Percentiles rank a stretch among this genome's conserved stretches.
These are phyloP conservation scores for Allium fistulosum DNA, from an alignment of 106 monocot genomes.

Conservation along the genomic window DNA sequence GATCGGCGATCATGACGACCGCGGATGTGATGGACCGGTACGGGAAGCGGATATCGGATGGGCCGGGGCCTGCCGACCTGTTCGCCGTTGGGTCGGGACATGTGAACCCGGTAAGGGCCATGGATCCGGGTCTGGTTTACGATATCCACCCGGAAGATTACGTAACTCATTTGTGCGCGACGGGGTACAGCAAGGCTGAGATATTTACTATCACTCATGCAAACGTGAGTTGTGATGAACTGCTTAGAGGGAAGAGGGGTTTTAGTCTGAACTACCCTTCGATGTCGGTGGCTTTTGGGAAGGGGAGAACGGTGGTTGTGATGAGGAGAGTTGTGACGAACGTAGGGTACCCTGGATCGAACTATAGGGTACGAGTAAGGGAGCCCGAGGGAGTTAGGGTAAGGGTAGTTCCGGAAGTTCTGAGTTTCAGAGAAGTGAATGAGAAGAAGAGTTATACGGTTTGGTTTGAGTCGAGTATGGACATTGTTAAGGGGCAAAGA, in stretches of 20 bases:
- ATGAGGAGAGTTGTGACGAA: conserved; percentile 46
- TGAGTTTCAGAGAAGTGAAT: conserved; percentile 29
- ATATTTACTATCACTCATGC: conserved; percentile 59
- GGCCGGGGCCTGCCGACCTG: conserved; percentile 19
- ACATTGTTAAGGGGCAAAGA: conserved; percentile 3
- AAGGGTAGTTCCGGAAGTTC: conserved; percentile 36
- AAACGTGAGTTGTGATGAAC: conserved; percentile 36
- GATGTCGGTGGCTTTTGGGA: conserved; percentile 49
- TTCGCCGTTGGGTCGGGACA: conserved; percentile 71
- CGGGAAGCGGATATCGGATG: conserved; percentile 71
- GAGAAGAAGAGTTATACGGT: conserved; percentile 54
- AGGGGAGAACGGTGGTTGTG: conserved; percentile 17
- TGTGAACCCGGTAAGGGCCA: conserved; percentile 48
- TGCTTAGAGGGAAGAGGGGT: conserved; percentile 13
- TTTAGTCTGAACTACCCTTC: conserved; percentile 91
- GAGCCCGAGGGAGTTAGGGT: conserved; percentile 41
- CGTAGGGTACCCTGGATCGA: conserved; percentile 52
- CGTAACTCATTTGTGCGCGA: conserved; percentile 57
- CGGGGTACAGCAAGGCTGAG: conserved; percentile 47
- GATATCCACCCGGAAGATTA: conserved; percentile 67
- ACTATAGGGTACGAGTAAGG: conserved; percentile 30
- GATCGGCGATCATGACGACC: conserved; percentile 83
- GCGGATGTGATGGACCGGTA: conserved; percentile 48
- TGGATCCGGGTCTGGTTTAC: conserved; percentile 76
- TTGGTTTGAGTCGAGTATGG: conserved; percentile 35